A percentile compares a stretch with the other conserved stretches of the same genome.
These are phyloP conservation scores for Cucurbita ficifolia DNA, from an alignment of 306 rosid species.

Conservation along the genomic window DNA sequence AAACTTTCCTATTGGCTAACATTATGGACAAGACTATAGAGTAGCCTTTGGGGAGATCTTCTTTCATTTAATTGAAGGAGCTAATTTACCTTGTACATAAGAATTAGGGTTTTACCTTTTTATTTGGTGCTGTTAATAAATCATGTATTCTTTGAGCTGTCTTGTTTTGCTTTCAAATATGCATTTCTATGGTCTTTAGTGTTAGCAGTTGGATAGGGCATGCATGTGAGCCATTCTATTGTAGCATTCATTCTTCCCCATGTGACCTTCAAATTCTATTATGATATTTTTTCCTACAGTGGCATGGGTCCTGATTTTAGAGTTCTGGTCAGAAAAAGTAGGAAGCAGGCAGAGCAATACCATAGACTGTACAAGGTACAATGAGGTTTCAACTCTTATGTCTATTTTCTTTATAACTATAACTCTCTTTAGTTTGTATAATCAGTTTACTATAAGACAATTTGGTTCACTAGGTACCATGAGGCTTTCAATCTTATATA, in stretches of 20 bases:
- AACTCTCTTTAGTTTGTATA: not conserved
- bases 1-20: not conserved
- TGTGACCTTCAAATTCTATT: not conserved
- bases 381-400: not conserved
- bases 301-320: conserved; percentile 99
- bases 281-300: conserved; percentile 20
- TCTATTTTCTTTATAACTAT: not conserved
- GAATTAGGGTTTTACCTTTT: not conserved
- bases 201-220: not conserved
- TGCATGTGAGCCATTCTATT: not conserved
- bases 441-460: not conserved
- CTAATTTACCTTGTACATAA: not conserved
- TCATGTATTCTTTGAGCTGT: not conserved
- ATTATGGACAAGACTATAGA: not conserved
- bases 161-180: not conserved
- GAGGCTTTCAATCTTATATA: not conserved
- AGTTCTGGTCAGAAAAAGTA: conserved; percentile 85
- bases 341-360: conserved; percentile 94
- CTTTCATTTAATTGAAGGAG: not conserved
- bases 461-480: conserved; percentile 38
- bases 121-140: not conserved
- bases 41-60: not conserved
- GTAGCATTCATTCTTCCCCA: not conserved
- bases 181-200: not conserved
- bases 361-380: conserved; percentile 72